Evolutionary conservation across 768 basidiomycete species (phyloP), one percentile per base, ranked within the genome.

Genomic region (Solioccasus polychromus): DNA sequence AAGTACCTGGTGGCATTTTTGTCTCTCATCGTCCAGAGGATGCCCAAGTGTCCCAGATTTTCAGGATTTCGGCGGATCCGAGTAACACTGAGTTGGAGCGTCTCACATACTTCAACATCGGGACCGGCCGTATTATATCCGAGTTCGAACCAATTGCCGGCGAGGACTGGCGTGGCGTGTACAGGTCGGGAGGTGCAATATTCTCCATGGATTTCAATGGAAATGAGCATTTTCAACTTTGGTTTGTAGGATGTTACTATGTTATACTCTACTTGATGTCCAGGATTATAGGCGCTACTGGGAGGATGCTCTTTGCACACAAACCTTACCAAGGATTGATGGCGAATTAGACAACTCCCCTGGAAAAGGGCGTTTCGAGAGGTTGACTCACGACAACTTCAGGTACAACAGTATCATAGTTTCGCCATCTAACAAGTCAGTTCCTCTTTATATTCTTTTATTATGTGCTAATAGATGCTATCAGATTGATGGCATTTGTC

Each of bases 211-310:
- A 72, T 39, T 65, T 71, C 22, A 63, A 66, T 24, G 70, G 70
- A 38, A 72, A 65, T 30, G 69, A 72, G 32, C 64, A 64, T 24
- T 71, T 64, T 40, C 72, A 74, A n/a, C 60, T 73, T 23, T 73
- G 71, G 71, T 64, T 45, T 53, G 20, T 18, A 8, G 12, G 14
- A 20, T 11, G 20, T 29, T 29, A 18, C n/a, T n/a, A 14, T 18
- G n/a, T 24, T 7, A 14, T n/a, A 24, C 31, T 20, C 17, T 29
- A n/a, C n/a, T n/a, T n/a, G n/a, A n/a, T n/a, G 7, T 44, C 18
- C n/a, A 20, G 15, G 17, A 15, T 42, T 37, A 18, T 15, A 70
- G 69, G 68, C 71, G 72, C 23, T 70, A 72, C 52, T 73, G 72
- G 72, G 71, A 73, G 39, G 67, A 74, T 24, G 28, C 48, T 14